Conservation (phyloP, 2,329 filamentous ascomycete genomes). For the Pyrenophora seminiperda region DNA sequence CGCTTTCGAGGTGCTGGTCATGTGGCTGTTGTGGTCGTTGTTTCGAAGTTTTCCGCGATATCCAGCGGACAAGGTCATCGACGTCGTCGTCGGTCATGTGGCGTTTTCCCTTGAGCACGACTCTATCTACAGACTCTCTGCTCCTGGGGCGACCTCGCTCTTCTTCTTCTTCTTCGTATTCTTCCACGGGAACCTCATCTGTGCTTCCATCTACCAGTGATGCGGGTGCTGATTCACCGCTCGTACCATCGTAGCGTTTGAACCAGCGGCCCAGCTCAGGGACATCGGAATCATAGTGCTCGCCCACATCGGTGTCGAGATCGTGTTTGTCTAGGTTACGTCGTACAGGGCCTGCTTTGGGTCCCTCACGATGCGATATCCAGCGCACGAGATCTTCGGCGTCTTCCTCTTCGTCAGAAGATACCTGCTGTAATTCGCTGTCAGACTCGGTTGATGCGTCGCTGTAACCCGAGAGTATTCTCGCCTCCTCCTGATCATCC, state of each 20-base stretch:
- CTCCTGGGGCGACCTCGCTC: constrained; percentile 18
- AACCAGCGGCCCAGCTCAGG: constrained; percentile 31
- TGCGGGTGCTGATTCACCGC: constrained; percentile 26
- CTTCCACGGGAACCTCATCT: neutral
- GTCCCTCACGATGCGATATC: constrained; percentile 30
- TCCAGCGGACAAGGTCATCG: constrained; percentile 35
- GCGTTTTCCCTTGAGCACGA: constrained; percentile 11
- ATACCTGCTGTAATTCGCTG: constrained; percentile 21
- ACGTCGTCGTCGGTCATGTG: constrained; percentile 30
- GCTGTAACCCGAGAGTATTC: constrained; percentile 24
- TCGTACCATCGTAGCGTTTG: constrained; percentile 30
- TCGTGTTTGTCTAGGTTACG: constrained; percentile 11
- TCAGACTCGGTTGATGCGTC: constrained; percentile 41
- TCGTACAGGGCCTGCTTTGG: constrained; percentile 29
- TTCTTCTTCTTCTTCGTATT: constrained; percentile 9
- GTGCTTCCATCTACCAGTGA: constrained; percentile 6
- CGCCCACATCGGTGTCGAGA: constrained; percentile 14
- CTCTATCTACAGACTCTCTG: constrained; percentile 8
- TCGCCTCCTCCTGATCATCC: neutral
- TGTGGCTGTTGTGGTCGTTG: too few species aligned
- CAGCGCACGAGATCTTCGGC: constrained; percentile 33
- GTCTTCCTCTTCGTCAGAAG: constrained; percentile 25
- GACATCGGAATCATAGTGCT: constrained; percentile 29
- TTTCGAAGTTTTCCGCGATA: constrained; percentile 24
- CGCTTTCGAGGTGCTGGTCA: neutral